A percentile compares a stretch with the other conserved stretches of the same genome.
Evolutionary conservation across 2,329 filamentous ascomycete species (phyloP).

Genomic region (Aspergillus puulaauensis): DNA sequence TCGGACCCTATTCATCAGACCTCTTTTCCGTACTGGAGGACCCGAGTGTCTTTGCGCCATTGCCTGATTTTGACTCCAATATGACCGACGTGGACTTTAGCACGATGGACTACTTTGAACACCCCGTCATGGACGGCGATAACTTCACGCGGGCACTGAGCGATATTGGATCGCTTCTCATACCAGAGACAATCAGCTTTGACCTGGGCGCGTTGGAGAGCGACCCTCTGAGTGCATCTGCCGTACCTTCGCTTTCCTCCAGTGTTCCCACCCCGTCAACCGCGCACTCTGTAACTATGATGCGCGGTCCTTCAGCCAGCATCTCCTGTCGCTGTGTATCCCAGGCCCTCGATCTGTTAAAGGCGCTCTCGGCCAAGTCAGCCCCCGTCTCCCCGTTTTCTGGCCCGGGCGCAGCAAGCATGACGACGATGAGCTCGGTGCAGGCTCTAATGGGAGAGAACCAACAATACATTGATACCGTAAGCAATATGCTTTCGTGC

Average conservation of each 20-base stretch:
- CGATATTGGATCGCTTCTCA: neutral
- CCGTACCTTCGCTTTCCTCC: neutral
- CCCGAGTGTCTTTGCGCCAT: neutral
- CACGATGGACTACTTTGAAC: neutral
- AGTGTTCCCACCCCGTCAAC: neutral
- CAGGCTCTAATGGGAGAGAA: constrained; percentile 21
- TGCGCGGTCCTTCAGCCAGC: too few relatives aligned
- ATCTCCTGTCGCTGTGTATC: neutral
- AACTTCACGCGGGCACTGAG: neutral
- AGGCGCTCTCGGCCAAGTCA: neutral
- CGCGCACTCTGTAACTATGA: too few relatives aligned
- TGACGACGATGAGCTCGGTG: neutral
- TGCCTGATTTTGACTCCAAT: neutral
- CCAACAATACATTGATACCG: constrained; percentile 26
- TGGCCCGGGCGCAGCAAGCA: neutral
- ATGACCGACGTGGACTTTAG: neutral
- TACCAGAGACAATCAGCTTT: neutral
- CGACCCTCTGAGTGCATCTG: neutral
- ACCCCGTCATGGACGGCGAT: neutral
- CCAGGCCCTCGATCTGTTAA: neutral
- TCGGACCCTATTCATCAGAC: neutral
- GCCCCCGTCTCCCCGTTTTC: neutral
- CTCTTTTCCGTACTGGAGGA: neutral
- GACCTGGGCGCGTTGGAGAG: neutral
- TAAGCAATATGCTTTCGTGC: constrained; percentile 33